These are phyloP conservation scores for Funneliformis geosporum DNA, from an alignment of 192 early-diverging fungal genomes.

Conservation along the genomic window DNA sequence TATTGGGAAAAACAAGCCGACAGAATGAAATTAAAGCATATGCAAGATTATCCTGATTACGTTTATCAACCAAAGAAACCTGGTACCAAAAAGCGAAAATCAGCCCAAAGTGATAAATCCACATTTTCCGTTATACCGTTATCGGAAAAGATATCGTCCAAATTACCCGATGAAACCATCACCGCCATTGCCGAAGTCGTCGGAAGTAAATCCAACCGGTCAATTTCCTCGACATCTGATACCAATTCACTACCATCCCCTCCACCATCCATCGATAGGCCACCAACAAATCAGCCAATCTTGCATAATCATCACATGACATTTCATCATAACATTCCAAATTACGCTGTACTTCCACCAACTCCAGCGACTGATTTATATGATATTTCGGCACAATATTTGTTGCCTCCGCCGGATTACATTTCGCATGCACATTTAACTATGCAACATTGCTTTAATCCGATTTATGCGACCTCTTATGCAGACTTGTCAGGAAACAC, in stretches of 20 bases:
- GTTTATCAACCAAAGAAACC: constrained; percentile 33
- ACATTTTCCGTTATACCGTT: not conserved
- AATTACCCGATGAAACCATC: not conserved
- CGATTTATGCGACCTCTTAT: not conserved
- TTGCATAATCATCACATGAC: not conserved
- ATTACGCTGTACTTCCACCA: not conserved
- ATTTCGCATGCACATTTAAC: not conserved
- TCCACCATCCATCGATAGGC: not conserved
- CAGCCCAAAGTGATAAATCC: not conserved
- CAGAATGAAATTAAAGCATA: constrained; percentile 26
- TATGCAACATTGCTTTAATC: not conserved
- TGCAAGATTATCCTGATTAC: constrained; percentile 29
- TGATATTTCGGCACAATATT: not conserved
- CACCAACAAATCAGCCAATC: not conserved
- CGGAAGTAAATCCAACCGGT: not conserved
- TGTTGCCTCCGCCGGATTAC: not conserved
- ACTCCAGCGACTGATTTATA: not conserved
- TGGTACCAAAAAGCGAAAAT: constrained; percentile 13
- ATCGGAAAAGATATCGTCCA: not conserved
- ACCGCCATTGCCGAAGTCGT: not conserved
- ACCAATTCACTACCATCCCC: not conserved
- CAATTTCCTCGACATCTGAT: not conserved
- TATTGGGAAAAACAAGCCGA: constrained; percentile 32
- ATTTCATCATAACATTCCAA: not conserved
- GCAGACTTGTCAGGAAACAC: not conserved